These are phyloP conservation scores for Candida glucosophila DNA, from an alignment of 1,139 yeast species.

Conservation along the genomic window DNA sequence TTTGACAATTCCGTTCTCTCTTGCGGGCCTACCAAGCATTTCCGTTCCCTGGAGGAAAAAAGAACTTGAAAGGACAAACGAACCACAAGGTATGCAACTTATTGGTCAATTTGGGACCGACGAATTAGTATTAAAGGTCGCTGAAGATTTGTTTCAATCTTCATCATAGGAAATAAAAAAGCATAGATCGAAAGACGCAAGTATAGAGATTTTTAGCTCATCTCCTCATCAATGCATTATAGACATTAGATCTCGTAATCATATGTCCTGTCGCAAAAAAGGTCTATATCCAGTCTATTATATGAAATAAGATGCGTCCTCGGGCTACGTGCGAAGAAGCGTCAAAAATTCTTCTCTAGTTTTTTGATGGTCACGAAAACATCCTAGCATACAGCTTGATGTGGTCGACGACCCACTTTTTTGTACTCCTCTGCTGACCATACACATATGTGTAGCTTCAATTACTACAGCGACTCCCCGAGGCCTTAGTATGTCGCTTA, in stretches of 20 bases:
- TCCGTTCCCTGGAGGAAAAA: conserved; percentile 50
- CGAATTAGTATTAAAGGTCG: conserved; percentile 39
- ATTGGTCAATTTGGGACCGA: conserved; percentile 88
- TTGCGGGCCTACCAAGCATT: conserved; percentile 86
- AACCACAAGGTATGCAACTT: conserved; percentile 54
- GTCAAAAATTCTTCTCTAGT: conserved; percentile 94
- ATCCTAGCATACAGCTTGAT: conserved; percentile 95
- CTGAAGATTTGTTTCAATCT: too few relatives aligned
- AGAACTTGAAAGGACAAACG: conserved; percentile 6
- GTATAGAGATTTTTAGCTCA: too few relatives aligned
- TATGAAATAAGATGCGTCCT: too few relatives aligned
- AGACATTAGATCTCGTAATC: too few relatives aligned
- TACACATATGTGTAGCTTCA: conserved; percentile 98
- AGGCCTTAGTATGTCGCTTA: conserved; percentile 84
- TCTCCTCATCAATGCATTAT: too few relatives aligned
- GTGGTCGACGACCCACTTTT: conserved; percentile 90
- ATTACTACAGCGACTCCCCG: conserved; percentile 97
- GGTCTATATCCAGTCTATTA: too few relatives aligned
- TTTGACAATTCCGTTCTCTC: conserved; percentile 80
- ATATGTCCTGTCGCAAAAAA: too few relatives aligned
- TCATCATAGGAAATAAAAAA: too few relatives aligned
- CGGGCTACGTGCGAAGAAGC: too few relatives aligned
- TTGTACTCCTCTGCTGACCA: conserved; percentile 97
- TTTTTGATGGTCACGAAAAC: conserved; percentile 86
- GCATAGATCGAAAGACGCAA: too few relatives aligned